A percentile compares a stretch with the other conserved stretches of the same genome.
These are phyloP conservation scores for Aspergillus novoparasiticus DNA, from an alignment of 2,329 filamentous ascomycete genomes.

Conservation along the genomic window DNA sequence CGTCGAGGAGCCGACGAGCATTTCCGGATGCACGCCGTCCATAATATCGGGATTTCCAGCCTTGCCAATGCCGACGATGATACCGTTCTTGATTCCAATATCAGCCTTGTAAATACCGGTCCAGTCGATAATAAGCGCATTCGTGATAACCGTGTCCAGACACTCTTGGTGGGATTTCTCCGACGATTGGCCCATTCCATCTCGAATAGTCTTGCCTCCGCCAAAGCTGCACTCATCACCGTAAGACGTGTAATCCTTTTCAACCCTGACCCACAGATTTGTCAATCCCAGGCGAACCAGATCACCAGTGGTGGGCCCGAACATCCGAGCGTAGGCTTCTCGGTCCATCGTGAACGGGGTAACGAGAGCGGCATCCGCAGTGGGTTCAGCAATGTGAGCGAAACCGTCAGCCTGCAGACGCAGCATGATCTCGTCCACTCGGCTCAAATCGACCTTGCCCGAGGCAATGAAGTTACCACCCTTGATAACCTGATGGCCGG, in stretches of 20 bases:
- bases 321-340: slow-evolving; percentile 81
- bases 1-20: slow-evolving; percentile 85
- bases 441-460: slow-evolving; percentile 67
- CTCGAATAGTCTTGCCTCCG: slow-evolving; percentile 87
- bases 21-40: slow-evolving; percentile 76
- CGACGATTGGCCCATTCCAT: slow-evolving; percentile 93
- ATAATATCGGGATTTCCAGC: slow-evolving; percentile 97
- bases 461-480: slow-evolving; percentile 81
- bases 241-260: slow-evolving; percentile 80
- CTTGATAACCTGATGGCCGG: slow-evolving; percentile 74
- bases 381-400: slow-evolving; percentile 71
- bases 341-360: slow-evolving; percentile 72
- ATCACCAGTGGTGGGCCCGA: slow-evolving; percentile 89
- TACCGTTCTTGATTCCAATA: slow-evolving; percentile 85
- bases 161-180: slow-evolving; percentile 71
- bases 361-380: slow-evolving; percentile 57
- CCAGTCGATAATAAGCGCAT: slow-evolving; percentile 88
- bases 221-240: slow-evolving; percentile 96
- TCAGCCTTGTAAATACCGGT: slow-evolving; percentile 95
- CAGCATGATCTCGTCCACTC: slow-evolving; percentile 66
- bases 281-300: slow-evolving; percentile 79
- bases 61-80: slow-evolving; percentile 89
- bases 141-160: slow-evolving; percentile 84
- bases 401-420: slow-evolving; percentile 74
- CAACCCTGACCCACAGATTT: slow-evolving; percentile 86